Evolutionary conservation across 1,139 yeast genomes (phyloP).

Genomic region (Diutina neorugosa): DNA sequence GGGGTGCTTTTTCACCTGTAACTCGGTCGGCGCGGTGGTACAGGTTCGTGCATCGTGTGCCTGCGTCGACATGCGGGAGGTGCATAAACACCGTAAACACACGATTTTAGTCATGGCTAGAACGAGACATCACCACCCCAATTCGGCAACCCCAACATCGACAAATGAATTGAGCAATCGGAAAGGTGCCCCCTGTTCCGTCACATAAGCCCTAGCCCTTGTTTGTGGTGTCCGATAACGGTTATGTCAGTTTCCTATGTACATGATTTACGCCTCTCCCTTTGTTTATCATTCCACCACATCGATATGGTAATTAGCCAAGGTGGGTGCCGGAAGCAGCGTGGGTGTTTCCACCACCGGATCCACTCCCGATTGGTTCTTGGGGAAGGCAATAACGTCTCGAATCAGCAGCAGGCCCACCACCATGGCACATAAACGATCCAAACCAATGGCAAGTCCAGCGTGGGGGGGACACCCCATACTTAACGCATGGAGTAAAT

Average conservation of each 20-base stretch:
- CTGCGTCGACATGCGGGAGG: not conserved
- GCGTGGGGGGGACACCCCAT: constrained; percentile 99
- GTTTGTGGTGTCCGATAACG: not conserved
- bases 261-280: not conserved
- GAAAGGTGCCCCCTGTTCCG: not conserved
- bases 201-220: not conserved
- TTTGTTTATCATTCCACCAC: not conserved
- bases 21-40: not conserved
- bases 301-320: constrained; percentile 37
- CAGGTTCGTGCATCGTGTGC: not conserved
- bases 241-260: not conserved
- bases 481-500: constrained; percentile 64
- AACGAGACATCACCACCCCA: not conserved
- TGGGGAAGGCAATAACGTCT: constrained; percentile 95
- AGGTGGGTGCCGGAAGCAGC: constrained; percentile 33
- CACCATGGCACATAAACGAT: constrained; percentile 84
- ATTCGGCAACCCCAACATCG: not conserved
- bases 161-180: too few species aligned
- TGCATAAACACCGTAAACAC: not conserved
- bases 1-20: not conserved
- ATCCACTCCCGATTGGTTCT: constrained; percentile 80
- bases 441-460: constrained; percentile 92
- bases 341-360: constrained; percentile 84
- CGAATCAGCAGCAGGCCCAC: constrained; percentile 64
- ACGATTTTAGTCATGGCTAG: not conserved